phyloP scores from a whole-genome alignment of 176 grass and related monocot species.

The Neostapfia colusana region DNA sequence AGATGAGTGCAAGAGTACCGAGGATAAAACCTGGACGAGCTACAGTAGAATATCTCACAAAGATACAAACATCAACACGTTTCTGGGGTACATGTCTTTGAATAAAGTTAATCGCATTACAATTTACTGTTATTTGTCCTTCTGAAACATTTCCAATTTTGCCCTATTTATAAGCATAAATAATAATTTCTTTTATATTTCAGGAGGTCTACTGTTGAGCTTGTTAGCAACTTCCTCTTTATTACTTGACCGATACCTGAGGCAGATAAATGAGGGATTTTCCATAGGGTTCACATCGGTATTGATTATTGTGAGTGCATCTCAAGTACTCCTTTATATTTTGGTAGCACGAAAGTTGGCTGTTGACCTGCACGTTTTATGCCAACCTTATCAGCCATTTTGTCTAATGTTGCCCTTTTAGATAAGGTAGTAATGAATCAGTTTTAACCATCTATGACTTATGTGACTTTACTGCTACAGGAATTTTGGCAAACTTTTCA shows the following conservation, averaged over 20 bases:
- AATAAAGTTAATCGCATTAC: conserved; percentile 12
- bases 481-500: conserved; percentile 8
- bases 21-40: conserved; percentile 90
- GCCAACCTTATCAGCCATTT: conserved; percentile 14
- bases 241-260: conserved; percentile 90
- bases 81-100: conserved; percentile 76
- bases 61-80: conserved; percentile 95
- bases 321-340: conserved; percentile 28
- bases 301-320: conserved; percentile 90
- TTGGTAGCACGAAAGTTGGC: conserved; percentile 18
- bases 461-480: background rate
- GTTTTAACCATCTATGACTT: background rate
- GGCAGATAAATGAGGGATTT: conserved; percentile 82
- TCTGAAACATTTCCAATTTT: background rate
- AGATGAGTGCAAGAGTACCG: conserved; percentile 90
- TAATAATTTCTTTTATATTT: conserved; percentile 30
- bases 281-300: conserved; percentile 91
- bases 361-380: conserved; percentile 35
- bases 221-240: conserved; percentile 85
- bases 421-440: conserved; percentile 9
- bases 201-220: conserved; percentile 84
- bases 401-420: conserved; percentile 5
- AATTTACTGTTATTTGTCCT: conserved; percentile 26
- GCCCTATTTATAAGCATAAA: background rate
- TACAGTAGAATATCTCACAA: conserved; percentile 91